These are phyloP conservation scores for Malus hybrid DNA, from an alignment of 331 rosid species.

Conservation along the genomic window DNA sequence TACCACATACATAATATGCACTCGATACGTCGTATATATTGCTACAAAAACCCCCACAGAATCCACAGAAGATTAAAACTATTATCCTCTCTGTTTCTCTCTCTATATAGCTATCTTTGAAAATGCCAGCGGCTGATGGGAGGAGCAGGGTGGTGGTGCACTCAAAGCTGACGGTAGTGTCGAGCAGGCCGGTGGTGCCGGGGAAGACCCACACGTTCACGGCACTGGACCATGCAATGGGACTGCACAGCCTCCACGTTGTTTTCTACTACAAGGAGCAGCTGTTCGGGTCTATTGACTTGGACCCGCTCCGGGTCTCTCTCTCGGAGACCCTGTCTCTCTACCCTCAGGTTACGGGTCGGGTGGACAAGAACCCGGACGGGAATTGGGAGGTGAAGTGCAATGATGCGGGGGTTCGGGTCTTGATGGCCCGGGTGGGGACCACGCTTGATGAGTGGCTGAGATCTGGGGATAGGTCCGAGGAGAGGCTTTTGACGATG, in stretches of 20 bases:
- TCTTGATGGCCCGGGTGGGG: slow-evolving; percentile 40
- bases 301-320: slow-evolving; percentile 51
- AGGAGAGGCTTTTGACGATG: slow-evolving; percentile 38
- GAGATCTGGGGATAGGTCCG: slow-evolving; percentile 21
- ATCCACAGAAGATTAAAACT: not conserved
- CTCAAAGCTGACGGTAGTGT: slow-evolving; percentile 51
- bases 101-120: not conserved
- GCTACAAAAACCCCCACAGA: too few relatives aligned
- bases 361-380: slow-evolving; percentile 28
- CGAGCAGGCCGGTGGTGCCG: slow-evolving; percentile 42
- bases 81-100: not conserved
- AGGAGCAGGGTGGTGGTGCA: slow-evolving; percentile 23
- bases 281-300: slow-evolving; percentile 31
- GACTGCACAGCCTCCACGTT: slow-evolving; percentile 32
- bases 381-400: slow-evolving; percentile 50
- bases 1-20: too few relatives aligned
- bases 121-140: not conserved
- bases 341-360: slow-evolving; percentile 55
- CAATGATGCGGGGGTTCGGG: slow-evolving; percentile 65
- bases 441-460: slow-evolving; percentile 56
- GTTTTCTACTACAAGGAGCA: slow-evolving; percentile 43
- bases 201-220: slow-evolving; percentile 25
- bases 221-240: slow-evolving; percentile 49
- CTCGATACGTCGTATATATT: too few relatives aligned
- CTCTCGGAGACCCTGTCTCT: slow-evolving; percentile 30